A percentile compares a stretch with the other conserved stretches of the same genome.
Conservation (phyloP, 768 basidiomycete species). For the Dioszegia hungarica region DNA sequence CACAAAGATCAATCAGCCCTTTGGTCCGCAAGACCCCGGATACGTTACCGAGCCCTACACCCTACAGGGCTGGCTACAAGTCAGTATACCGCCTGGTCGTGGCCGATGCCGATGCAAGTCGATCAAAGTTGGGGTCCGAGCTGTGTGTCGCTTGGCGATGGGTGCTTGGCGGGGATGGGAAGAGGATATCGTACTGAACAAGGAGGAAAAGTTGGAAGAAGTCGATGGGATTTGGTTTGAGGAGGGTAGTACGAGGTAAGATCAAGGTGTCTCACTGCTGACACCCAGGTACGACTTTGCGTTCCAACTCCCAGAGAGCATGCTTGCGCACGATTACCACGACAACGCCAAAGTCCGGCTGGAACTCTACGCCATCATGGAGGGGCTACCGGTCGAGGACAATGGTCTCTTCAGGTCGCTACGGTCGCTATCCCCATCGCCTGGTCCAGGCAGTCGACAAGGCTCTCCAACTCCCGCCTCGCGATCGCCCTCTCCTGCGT, state of each 20-base stretch:
- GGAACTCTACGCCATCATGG: constrained; percentile 25
- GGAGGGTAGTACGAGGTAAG: constrained; percentile 26
- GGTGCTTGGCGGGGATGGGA: constrained; percentile 15
- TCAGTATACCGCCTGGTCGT: constrained; percentile 5
- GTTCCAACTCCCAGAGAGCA: constrained; percentile 25
- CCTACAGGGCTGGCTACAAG: constrained; percentile 14
- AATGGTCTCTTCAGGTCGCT: background rate
- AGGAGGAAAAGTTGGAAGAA: constrained; percentile 17
- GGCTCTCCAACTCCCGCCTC: background rate
- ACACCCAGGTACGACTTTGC: constrained; percentile 37
- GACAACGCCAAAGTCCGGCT: constrained; percentile 21
- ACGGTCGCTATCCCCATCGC: background rate
- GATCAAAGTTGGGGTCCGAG: constrained; percentile 9
- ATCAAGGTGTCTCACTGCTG: no score
- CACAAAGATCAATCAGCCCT: background rate
- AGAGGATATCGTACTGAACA: constrained; percentile 22
- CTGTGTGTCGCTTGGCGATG: constrained; percentile 12
- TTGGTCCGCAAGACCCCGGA: constrained; percentile 1
- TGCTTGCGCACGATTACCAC: constrained; percentile 33
- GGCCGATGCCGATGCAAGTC: constrained; percentile 8
- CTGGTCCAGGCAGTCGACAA: background rate
- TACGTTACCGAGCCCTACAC: constrained; percentile 2
- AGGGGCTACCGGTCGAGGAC: constrained; percentile 14
- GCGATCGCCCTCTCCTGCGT: background rate
- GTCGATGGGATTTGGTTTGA: constrained; percentile 30